Percentiles rank a stretch among this genome's conserved stretches.
These are phyloP conservation scores for Cryphonectria radicalis DNA, from an alignment of 2,329 filamentous ascomycete genomes.

Conservation along the genomic window DNA sequence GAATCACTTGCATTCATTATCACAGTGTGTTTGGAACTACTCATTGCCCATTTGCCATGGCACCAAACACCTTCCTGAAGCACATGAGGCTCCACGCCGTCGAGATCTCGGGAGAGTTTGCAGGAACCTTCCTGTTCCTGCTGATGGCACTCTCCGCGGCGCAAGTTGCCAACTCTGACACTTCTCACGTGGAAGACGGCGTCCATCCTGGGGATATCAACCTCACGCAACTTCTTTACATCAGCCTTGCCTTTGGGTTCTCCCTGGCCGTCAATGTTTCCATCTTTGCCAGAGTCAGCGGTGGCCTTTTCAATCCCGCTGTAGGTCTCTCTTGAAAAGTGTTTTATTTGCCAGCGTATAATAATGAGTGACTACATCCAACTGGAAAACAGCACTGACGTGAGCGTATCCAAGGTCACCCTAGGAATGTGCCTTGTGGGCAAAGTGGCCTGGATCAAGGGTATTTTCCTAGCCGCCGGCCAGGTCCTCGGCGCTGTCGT, in stretches of 20 bases:
- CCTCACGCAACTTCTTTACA: slow-evolving; percentile 35
- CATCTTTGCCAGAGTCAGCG: slow-evolving; percentile 26
- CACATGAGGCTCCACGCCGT: slow-evolving; percentile 24
- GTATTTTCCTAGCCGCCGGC: slow-evolving; percentile 38
- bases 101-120: slow-evolving; percentile 26
- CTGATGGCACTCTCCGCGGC: slow-evolving; percentile 29
- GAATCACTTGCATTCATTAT: not conserved
- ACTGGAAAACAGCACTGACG: not conserved
- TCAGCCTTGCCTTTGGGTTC: slow-evolving; percentile 27
- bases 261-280: slow-evolving; percentile 28
- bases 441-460: slow-evolving; percentile 46
- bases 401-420: slow-evolving; percentile 35
- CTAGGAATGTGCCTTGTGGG: slow-evolving; percentile 52
- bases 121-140: slow-evolving; percentile 29
- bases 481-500: slow-evolving; percentile 38
- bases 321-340: slow-evolving; percentile 14
- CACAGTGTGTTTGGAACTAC: not conserved
- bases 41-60: slow-evolving; percentile 6
- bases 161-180: slow-evolving; percentile 34
- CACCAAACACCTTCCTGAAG: slow-evolving; percentile 13
- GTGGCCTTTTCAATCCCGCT: slow-evolving; percentile 29
- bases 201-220: slow-evolving; percentile 29
- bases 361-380: not conserved
- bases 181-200: slow-evolving; percentile 17
- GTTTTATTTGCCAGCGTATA: not conserved